A percentile compares a stretch with the other conserved stretches of the same genome.
Conservation (phyloP, 768 basidiomycete species). For the Lactarius deliciosus region DNA sequence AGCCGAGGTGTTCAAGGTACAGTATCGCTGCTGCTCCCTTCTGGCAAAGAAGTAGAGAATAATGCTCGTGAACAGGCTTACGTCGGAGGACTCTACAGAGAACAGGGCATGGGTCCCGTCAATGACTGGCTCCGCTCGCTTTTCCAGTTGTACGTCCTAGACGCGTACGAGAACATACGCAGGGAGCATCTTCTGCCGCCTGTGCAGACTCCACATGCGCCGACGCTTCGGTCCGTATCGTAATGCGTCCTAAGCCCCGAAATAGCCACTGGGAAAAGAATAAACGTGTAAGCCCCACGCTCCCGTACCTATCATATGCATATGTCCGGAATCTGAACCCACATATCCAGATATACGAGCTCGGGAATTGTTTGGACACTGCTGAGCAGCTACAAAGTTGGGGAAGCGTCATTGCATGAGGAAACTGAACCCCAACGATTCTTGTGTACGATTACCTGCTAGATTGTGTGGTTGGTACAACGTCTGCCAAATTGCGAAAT, state of each 20-base stretch:
- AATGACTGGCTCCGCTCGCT: constrained; percentile 14
- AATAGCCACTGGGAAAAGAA: background rate
- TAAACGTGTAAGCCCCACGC: background rate
- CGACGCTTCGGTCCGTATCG: background rate
- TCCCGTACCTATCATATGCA: background rate
- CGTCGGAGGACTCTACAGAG: constrained; percentile 20
- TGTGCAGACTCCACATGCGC: background rate
- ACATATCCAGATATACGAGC: background rate
- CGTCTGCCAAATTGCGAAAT: background rate
- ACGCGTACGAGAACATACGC: constrained; percentile 18
- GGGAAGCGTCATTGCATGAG: background rate
- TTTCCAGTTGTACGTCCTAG: constrained; percentile 4
- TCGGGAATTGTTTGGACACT: background rate
- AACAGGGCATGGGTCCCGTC: constrained; percentile 20
- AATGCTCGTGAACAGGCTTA: constrained; percentile 8
- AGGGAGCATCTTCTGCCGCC: constrained; percentile 12
- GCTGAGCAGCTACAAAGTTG: background rate
- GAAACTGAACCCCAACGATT: background rate
- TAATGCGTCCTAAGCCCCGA: background rate
- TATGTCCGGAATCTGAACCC: background rate
- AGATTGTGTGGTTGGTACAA: background rate
- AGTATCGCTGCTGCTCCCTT: background rate
- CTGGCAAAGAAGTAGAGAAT: background rate
- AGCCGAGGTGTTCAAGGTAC: constrained; percentile 27
- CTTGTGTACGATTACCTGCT: background rate